Conservation (phyloP, 306 rosid genomes). For the Prinsepia uniflora region DNA sequence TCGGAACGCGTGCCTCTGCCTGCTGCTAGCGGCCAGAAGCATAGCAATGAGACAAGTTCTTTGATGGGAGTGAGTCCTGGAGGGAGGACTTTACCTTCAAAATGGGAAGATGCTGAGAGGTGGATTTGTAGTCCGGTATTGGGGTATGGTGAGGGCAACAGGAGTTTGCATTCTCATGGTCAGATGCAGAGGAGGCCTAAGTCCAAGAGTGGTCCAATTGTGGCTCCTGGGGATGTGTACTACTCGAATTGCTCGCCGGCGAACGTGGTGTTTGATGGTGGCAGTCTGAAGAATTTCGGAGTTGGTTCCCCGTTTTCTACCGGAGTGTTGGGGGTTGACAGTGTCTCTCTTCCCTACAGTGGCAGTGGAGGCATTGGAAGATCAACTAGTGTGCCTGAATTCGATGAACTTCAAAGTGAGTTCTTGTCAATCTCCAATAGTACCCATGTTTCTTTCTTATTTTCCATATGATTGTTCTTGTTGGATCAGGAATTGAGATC, state of each 20-base stretch:
- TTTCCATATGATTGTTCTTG: too few species aligned
- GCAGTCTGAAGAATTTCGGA: slow-evolving; percentile 38
- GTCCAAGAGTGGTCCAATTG: slow-evolving; percentile 89
- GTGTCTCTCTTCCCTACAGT: slow-evolving; percentile 43
- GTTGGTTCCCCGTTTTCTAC: slow-evolving; percentile 63
- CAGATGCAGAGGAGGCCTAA: slow-evolving; percentile 49
- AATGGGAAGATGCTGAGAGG: slow-evolving; percentile 98
- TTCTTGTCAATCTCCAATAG: slow-evolving; percentile 52
- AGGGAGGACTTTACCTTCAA: slow-evolving; percentile 78
- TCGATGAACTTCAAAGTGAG: slow-evolving; percentile 47
- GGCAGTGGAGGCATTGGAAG: slow-evolving; percentile 28
- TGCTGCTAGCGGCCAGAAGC: slow-evolving; percentile 33
- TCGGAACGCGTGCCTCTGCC: slow-evolving; percentile 63
- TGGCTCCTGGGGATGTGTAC: slow-evolving; percentile 41
- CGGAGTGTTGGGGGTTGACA: slow-evolving; percentile 66
- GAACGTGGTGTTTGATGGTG: slow-evolving; percentile 36
- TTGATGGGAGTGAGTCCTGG: slow-evolving; percentile 52
- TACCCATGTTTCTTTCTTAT: slow-evolving; percentile 5
- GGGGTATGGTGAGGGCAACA: slow-evolving; percentile 25
- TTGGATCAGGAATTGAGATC: neutral
- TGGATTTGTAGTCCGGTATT: slow-evolving; percentile 89
- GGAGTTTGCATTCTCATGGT: slow-evolving; percentile 33
- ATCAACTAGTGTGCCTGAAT: slow-evolving; percentile 33
- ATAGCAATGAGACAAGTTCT: slow-evolving; percentile 24
- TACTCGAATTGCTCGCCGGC: slow-evolving; percentile 51